A percentile compares a stretch with the other conserved stretches of the same genome.
Evolutionary conservation across 352 stramenopile species (phyloP).

Genomic region (Globisporangium spiculum): DNA sequence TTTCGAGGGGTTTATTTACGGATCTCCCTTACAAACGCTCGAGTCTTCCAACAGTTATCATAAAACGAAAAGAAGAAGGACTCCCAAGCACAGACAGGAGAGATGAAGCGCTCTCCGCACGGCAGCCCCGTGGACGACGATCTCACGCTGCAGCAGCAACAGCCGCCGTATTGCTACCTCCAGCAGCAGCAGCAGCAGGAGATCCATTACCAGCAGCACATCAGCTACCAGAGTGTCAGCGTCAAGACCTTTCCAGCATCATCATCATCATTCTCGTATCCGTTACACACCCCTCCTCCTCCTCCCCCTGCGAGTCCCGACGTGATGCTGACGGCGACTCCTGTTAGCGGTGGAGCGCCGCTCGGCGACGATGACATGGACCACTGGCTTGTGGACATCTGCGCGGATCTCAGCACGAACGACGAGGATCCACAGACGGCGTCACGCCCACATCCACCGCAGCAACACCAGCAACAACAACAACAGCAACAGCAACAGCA

Average conservation of each 20-base stretch:
- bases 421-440: not conserved
- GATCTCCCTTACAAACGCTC: too few relatives aligned
- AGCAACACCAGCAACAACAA: not conserved
- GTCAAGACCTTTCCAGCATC: too few relatives aligned
- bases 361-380: slow-evolving; percentile 14
- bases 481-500: not conserved
- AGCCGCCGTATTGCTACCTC: not conserved
- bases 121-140: not conserved
- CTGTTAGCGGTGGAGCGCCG: not conserved
- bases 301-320: not conserved
- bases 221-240: not conserved
- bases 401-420: slow-evolving; percentile 9
- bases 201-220: not conserved
- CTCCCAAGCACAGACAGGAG: too few relatives aligned
- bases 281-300: not conserved
- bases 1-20: too few relatives aligned
- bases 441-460: not conserved
- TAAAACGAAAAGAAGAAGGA: too few relatives aligned
- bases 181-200: not conserved
- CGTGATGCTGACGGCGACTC: not conserved
- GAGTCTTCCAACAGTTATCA: too few relatives aligned
- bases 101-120: not conserved
- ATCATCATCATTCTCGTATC: not conserved
- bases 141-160: not conserved
- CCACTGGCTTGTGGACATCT: slow-evolving; percentile 22